Base-by-base conservation (phyloP, 2,329 filamentous ascomycete genomes). In the Trichoderma cornu-damae region DNA sequence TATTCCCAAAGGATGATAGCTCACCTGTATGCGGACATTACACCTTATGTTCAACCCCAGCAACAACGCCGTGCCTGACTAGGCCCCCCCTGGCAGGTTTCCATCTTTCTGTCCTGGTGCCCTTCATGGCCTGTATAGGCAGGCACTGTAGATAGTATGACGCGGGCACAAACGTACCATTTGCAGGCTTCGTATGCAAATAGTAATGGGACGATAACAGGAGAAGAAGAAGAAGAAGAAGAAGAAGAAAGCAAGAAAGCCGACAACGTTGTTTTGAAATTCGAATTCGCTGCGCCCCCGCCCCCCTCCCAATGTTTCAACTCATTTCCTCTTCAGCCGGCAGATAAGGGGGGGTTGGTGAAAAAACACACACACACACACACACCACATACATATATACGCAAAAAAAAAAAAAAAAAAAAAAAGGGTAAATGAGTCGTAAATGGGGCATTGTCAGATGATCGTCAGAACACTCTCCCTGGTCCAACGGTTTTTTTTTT, bases 1-100 rank as follows among this genome's bases (percentile, higher is more conserved):
- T 44, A 53, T 35, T 44, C 50, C 50, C 50, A 37, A 44, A 53
- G 12, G 30, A 53, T 12, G 50, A 53, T 44, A 53, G 40, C 50
- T 53, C 50, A 35, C 40, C 34, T 44, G 40, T 26, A 44, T 53
- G 50, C 50, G 50, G 49, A 52, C 49, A 52, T 52, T 52, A 43
- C 30, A 53, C 50, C 40, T 34, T 44, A 43, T 20, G 32, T 42
- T 40, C 12, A 32, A 42, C 26, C 48, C 48, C 35, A 40, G 34
- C 48, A 18, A 30, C 35, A 11, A 38, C 48, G 30, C 48, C 47
- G 47, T 50, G 32, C 47, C 47, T 50, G 47, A 28, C 47, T 38
- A 50, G 22, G n/a, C n/a, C n/a, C 47, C 48, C 47, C 48, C 48
- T 40, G n/a, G 34, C 48, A 51, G 48, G 14, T 51, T 37, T 44